A percentile compares a stretch with the other conserved stretches of the same genome.
These are phyloP conservation scores for Pythium phragmitis DNA, from an alignment of 352 stramenopile genomes.

Conservation along the genomic window DNA sequence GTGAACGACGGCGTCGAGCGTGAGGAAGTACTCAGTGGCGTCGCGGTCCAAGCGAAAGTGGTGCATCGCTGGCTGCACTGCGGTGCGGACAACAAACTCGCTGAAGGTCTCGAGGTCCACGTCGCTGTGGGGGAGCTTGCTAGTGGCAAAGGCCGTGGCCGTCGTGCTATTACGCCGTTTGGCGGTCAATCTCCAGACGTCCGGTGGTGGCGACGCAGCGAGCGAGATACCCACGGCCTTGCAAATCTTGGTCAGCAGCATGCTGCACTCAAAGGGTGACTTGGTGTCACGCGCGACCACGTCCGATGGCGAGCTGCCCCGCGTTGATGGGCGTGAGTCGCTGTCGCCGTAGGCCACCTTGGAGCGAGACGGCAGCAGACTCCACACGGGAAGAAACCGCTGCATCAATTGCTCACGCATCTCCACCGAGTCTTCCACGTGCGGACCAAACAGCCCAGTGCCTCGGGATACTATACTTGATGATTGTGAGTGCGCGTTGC, in stretches of 20 bases:
- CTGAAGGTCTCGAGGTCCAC: conserved; percentile 57
- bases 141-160: conserved; percentile 15
- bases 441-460: conserved; percentile 32
- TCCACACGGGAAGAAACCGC: conserved; percentile 43
- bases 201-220: conserved; percentile 8
- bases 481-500: not conserved
- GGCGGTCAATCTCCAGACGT: conserved; percentile 14
- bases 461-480: not conserved
- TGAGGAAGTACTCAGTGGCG: conserved; percentile 40
- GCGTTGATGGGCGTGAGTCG: not conserved
- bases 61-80: conserved; percentile 49
- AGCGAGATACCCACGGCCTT: conserved; percentile 51
- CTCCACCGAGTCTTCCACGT: conserved; percentile 33
- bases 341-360: not conserved
- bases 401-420: conserved; percentile 34
- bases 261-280: conserved; percentile 54
- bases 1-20: conserved; percentile 42
- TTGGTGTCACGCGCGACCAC: conserved; percentile 16
- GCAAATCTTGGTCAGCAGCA: conserved; percentile 57
- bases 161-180: conserved; percentile 21
- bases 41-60: conserved; percentile 50
- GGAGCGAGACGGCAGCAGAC: conserved; percentile 33
- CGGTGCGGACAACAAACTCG: conserved; percentile 38
- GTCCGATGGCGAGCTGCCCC: not conserved
- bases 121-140: conserved; percentile 19